Base-by-base conservation (phyloP, 495 filamentous ascomycete species). In the Penicillium atrosanguineum region DNA sequence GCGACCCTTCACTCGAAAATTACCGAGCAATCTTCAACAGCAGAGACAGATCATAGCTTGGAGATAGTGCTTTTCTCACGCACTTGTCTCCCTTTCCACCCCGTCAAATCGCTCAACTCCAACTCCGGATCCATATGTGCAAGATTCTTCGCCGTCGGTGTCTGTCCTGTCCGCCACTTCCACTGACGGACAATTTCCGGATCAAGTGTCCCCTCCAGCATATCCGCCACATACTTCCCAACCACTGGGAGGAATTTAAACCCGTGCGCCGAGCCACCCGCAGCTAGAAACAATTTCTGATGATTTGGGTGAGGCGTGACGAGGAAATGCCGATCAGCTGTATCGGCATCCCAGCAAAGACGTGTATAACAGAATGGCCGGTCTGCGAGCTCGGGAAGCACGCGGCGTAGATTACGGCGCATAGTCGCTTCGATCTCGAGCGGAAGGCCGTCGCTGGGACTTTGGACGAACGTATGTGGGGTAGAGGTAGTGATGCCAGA, bases 201-300 rank as follows among this genome's bases (percentile, higher is more conserved):
- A 18, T 48, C 44, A 18, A 60, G 44, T 15, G 14, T 60, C 0
- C 61, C 62, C 21, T 63, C 49, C 9, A 86, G 60, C 72, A 83
- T 69, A 44, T 78, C 63, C 1, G 75, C 71, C 4, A 85, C 77
- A 61, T 85, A 83, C 34, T 77, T 70, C 6, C 82, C 82, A 51
- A 85, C 66, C 7, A 74, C 75, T 0, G 82, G 82, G 25, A 84
- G 67, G 62, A 85, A 85, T 59, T 85, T 85, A 64, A 77, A 85
- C 42, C 69, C 71, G 57, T 78, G 78, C 14, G 71, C 76, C 6
- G 72, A 73, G 0, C 78, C 78, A 6, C 73, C 74, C 4, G 73
- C 71, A 0, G 77, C 78, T 7, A 82, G 47, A 49, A 72, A 79
- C 16, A 82, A 64, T 31, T 74, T 16, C 55, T 64, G 28, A 69